A percentile compares a stretch with the other conserved stretches of the same genome.
Conservation (phyloP, 768 basidiomycete species). For the Boletus rubroflammeus region DNA sequence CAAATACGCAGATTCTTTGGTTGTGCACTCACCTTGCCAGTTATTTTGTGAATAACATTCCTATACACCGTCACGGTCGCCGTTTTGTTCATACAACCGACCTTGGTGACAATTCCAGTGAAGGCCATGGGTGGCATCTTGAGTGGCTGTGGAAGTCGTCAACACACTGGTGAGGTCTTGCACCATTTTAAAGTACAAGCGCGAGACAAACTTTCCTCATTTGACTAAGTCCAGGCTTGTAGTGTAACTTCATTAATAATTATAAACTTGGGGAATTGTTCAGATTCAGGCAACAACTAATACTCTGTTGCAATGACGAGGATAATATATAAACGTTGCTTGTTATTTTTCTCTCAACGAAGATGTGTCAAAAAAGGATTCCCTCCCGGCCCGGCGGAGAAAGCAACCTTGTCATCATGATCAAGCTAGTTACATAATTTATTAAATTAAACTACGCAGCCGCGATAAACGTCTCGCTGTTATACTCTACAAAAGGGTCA, state of each 20-base stretch:
- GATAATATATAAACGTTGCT: no score
- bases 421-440: no score
- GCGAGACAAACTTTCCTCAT: conserved; percentile 2
- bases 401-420: no score
- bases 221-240: not conserved
- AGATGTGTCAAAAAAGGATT: no score
- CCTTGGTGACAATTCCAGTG: conserved; percentile 73
- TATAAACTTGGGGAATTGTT: no score
- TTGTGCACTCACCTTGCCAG: conserved; percentile 60
- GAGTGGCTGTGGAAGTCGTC: not conserved
- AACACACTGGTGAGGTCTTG: not conserved
- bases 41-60: conserved; percentile 65
- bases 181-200: not conserved
- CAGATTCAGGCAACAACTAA: no score
- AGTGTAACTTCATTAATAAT: no score
- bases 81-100: conserved; percentile 80
- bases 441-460: not conserved
- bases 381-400: no score
- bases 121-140: conserved; percentile 78
- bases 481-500: not conserved
- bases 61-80: conserved; percentile 80
- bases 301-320: no score
- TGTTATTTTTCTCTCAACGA: no score
- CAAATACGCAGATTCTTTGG: not conserved
- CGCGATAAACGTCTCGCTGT: not conserved